Evolutionary conservation across 495 filamentous ascomycete genomes (phyloP).

Genomic region (Neohortaea acidophila): DNA sequence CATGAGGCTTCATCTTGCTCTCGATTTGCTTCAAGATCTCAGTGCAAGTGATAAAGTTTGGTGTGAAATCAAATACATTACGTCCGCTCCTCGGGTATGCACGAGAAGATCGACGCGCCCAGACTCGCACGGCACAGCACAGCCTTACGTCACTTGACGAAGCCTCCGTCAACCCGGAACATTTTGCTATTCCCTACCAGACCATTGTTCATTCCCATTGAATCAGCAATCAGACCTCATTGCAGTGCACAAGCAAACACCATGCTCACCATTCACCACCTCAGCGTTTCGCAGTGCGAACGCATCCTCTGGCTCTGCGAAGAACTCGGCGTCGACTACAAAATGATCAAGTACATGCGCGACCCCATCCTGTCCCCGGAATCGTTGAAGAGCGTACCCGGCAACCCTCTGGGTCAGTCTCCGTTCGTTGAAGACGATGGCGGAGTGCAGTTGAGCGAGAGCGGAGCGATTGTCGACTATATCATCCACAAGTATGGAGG

Average conservation of each 20-base stretch:
- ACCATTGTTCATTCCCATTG: not conserved
- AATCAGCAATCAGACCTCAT: not conserved
- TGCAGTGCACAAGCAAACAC: conserved; percentile 3
- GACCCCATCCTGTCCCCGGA: conserved; percentile 37
- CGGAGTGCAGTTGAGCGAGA: conserved; percentile 37
- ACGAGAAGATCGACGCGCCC: too few species aligned
- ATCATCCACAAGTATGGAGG: conserved; percentile 37
- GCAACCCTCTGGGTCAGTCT: conserved; percentile 35
- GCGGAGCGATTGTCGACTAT: conserved; percentile 41
- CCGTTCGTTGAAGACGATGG: conserved; percentile 40
- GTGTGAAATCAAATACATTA: too few species aligned
- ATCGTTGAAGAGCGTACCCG: conserved; percentile 36
- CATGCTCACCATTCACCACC: conserved; percentile 40
- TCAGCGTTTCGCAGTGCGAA: conserved; percentile 41
- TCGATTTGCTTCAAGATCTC: too few species aligned
- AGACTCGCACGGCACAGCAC: too few species aligned
- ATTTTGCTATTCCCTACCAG: too few species aligned
- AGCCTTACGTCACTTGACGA: too few species aligned
- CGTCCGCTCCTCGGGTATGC: too few species aligned
- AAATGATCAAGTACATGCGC: conserved; percentile 35
- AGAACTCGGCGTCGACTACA: conserved; percentile 41
- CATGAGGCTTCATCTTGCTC: too few species aligned
- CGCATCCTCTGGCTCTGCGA: conserved; percentile 48
- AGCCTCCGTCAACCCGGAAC: too few species aligned
- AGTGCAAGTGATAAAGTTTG: too few species aligned